Evolutionary conservation across 176 grass and related monocot species (phyloP), one percentile per base, ranked within the genome.

Genomic region (Triticum timopheevii): DNA sequence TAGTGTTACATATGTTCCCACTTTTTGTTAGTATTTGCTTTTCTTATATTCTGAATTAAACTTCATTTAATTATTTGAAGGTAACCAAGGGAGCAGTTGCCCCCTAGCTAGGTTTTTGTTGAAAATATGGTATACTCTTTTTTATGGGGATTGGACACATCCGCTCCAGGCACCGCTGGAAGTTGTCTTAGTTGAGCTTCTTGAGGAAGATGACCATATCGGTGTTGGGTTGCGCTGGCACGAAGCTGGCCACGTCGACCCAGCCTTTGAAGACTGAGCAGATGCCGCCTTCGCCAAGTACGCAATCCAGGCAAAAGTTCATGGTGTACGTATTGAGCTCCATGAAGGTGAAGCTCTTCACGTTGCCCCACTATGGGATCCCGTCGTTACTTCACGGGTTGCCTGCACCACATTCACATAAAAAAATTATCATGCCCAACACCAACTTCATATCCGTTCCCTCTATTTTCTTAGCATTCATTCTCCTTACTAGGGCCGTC

Each of bases 281-380:
- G 68, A 97, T 94, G 15, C 92, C 94, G 10, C 94, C 92, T 76
- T 97, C 94, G 2, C 94, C 92, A 15, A 97, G 83, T 38, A 97
- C 76, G 25, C 90, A 90, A 69, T 97, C 92, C 1, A 88, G 90
- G 7, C 90, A 25, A 70, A 97, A 97, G 76, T 97, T 97, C 36
- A 88, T 61, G 1, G 87, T 94, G 10, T 88, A 86, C 2, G 34
- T 85, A 67, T 36, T 84, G 36, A 97, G 89, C 77, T 92, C 92
- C 42, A 59, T 94, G 85, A 97, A 97, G 35, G 70, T 64, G 85
- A 97, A 97, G 71, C 82, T 87, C 85, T 86, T 90, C 8, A 97
- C 85, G 25, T 97, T 94, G 19, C 84, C 74, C 0, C 84, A 84
- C 84, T 82, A 45, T 25, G 92, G 81, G 24, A 94, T 94, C 39